Conservation (phyloP, 202 grass and related monocot genomes). For the Saccharum hybrid region DNA sequence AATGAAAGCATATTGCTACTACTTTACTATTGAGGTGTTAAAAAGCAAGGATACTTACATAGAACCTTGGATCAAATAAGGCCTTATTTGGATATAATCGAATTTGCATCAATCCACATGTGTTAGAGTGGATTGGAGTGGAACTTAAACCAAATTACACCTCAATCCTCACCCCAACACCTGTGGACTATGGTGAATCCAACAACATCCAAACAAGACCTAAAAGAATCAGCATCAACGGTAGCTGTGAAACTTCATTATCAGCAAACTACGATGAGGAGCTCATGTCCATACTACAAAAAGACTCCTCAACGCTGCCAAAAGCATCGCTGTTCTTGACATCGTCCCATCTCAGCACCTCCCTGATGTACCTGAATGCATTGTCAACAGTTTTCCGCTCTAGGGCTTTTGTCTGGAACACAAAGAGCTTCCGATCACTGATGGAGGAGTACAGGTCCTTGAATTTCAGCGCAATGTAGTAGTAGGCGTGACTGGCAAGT, state of each 20-base stretch:
- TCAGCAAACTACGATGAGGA: neutral
- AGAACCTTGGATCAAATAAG: too few species aligned
- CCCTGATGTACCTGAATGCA: constrained; percentile 57
- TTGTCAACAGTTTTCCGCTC: constrained; percentile 52
- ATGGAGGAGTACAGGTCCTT: constrained; percentile 62
- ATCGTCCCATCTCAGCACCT: constrained; percentile 66
- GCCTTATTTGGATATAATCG: too few species aligned
- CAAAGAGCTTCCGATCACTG: constrained; percentile 56
- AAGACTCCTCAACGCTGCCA: constrained; percentile 44
- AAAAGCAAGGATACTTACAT: too few species aligned
- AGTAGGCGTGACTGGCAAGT: constrained; percentile 50
- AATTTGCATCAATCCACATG: too few species aligned
- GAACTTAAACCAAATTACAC: too few species aligned
- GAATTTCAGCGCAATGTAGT: constrained; percentile 65
- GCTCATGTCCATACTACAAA: constrained; percentile 49
- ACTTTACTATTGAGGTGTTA: too few species aligned
- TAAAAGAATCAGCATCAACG: too few species aligned
- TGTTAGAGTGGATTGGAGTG: too few species aligned
- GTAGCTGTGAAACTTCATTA: neutral
- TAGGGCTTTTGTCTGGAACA: constrained; percentile 57
- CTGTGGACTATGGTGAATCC: too few species aligned
- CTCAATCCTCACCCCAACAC: too few species aligned
- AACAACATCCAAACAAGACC: too few species aligned
- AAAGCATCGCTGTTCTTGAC: constrained; percentile 45
- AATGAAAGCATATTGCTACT: too few species aligned